Percentiles rank a stretch among this genome's conserved stretches.
Evolutionary conservation across 83 land plant species (phyloP).

Genomic region (Larix sibirica): DNA sequence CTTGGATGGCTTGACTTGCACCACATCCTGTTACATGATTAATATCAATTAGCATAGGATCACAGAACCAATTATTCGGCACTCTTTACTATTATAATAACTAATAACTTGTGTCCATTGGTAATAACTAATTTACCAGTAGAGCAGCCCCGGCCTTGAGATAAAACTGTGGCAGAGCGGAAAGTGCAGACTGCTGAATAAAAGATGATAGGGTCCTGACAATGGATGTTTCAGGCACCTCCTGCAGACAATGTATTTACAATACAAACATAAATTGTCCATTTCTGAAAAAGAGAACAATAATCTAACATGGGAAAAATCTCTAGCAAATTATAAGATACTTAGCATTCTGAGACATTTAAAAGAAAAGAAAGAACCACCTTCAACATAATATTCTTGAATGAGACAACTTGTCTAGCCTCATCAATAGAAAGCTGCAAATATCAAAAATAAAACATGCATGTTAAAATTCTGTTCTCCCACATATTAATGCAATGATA

Average conservation of each 20-base stretch:
- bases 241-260: slow-evolving; percentile 25
- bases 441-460: not conserved
- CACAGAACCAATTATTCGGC: no score
- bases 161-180: slow-evolving; percentile 55
- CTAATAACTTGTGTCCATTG: no score
- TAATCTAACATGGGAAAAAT: no score
- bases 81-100: no score
- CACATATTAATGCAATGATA: no score
- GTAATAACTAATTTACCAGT: slow-evolving; percentile 45
- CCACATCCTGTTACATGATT: slow-evolving; percentile 59
- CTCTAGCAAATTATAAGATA: no score
- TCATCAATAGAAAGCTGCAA: slow-evolving; percentile 73
- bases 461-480: no score
- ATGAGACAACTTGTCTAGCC: slow-evolving; percentile 53
- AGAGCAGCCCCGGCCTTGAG: slow-evolving; percentile 76
- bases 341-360: no score
- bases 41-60: not conserved
- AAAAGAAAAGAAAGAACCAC: slow-evolving; percentile 22
- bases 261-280: no score
- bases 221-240: slow-evolving; percentile 62
- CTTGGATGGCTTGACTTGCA: slow-evolving; percentile 53
- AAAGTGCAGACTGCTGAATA: slow-evolving; percentile 40
- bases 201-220: slow-evolving; percentile 44
- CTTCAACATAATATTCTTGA: slow-evolving; percentile 59
- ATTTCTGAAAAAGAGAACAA: no score